These are phyloP conservation scores for Magnolia sinica DNA, from an alignment of 164 flowering plant genomes.

Conservation along the genomic window DNA sequence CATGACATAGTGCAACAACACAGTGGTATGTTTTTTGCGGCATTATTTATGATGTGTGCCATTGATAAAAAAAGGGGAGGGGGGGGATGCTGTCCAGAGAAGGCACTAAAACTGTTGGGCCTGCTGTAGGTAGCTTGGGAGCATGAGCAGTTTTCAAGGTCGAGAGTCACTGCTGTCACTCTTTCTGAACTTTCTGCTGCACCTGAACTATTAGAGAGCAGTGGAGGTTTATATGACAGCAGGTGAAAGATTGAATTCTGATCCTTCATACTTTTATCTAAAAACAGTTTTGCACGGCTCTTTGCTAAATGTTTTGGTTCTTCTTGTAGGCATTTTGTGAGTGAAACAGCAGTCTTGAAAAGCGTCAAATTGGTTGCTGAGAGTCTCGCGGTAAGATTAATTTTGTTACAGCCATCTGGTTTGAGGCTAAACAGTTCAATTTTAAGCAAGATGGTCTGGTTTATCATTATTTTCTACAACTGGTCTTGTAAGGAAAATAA, in stretches of 20 bases:
- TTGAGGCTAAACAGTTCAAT: neutral
- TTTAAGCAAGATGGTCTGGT: neutral
- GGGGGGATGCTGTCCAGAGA: conserved; percentile 4
- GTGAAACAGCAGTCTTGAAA: conserved; percentile 54
- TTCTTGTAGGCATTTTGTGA: conserved; percentile 49
- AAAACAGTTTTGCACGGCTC: neutral
- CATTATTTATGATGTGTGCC: neutral
- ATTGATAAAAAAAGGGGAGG: too few relatives aligned
- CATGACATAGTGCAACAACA: neutral
- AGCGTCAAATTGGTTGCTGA: conserved; percentile 88
- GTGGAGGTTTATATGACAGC: conserved; percentile 78
- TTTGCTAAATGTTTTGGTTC: conserved; percentile 14
- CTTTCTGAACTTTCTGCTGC: conserved; percentile 80
- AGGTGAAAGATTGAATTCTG: conserved; percentile 41
- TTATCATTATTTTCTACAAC: neutral
- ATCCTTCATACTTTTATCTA: neutral
- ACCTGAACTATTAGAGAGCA: conserved; percentile 68
- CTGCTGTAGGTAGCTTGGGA: conserved; percentile 97
- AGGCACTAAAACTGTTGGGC: conserved; percentile 23
- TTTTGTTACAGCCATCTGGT: neutral
- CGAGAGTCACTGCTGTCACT: conserved; percentile 87
- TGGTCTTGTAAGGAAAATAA: neutral
- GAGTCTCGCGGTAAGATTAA: conserved; percentile 77
- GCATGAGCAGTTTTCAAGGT: conserved; percentile 97
- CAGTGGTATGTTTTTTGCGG: neutral